Conservation (phyloP, 2,329 filamentous ascomycete genomes). For the Diplodia sapinea region DNA sequence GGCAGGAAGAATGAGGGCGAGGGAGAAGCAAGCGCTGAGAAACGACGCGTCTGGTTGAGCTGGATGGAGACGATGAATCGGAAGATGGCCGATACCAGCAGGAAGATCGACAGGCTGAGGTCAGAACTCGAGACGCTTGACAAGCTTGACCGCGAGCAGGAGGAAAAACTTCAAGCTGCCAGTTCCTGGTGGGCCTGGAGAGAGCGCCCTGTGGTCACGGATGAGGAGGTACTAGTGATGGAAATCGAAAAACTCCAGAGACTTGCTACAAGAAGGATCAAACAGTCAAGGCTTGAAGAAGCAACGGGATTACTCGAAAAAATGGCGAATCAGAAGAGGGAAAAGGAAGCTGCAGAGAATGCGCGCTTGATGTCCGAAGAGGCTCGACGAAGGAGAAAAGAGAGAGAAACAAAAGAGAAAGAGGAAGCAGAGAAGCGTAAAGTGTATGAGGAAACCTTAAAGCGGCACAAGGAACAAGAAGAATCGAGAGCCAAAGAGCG, state of each 20-base stretch:
- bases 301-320: background rate
- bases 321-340: background rate
- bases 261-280: background rate
- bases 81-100: background rate
- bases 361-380: background rate
- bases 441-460: background rate
- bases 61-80: background rate
- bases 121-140: background rate
- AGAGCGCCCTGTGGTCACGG: background rate
- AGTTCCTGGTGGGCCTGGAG: background rate
- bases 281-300: background rate
- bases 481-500: background rate
- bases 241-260: conserved; percentile 1
- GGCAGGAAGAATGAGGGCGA: background rate
- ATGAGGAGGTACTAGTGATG: background rate
- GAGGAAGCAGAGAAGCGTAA: background rate
- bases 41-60: background rate
- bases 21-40: background rate
- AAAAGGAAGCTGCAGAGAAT: background rate
- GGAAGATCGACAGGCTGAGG: background rate
- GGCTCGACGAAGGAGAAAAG: background rate
- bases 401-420: background rate
- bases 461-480: background rate
- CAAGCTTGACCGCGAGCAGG: background rate
- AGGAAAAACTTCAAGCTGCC: background rate